Evolutionary conservation across 345 rosid species (phyloP).

Genomic region (Excoecaria cochinchinensis): DNA sequence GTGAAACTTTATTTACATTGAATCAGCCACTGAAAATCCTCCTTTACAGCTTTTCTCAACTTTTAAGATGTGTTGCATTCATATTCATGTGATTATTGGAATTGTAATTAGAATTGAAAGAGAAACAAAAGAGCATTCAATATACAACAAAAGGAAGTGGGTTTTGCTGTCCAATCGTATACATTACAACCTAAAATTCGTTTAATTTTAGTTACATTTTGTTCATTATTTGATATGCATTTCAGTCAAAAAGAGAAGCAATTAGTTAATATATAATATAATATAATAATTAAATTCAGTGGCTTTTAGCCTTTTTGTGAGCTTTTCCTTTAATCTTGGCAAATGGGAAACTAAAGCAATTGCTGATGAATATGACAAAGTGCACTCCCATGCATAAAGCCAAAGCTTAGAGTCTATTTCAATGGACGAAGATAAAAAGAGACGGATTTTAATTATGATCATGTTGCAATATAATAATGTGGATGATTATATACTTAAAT

Average conservation of each 20-base stretch:
- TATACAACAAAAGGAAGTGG: not conserved
- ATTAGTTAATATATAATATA: constrained; percentile 12
- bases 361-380: not conserved
- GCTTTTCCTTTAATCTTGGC: constrained; percentile 23
- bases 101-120: too few relatives aligned
- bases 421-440: too few relatives aligned
- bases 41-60: constrained; percentile 7
- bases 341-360: not conserved
- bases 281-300: not conserved
- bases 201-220: not conserved
- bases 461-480: too few relatives aligned
- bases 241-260: constrained; percentile 9
- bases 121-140: not conserved
- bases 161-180: not conserved
- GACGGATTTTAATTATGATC: too few relatives aligned
- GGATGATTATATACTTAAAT: too few relatives aligned
- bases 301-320: not conserved
- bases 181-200: not conserved
- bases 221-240: too few relatives aligned
- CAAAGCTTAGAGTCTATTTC: too few relatives aligned
- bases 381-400: too few relatives aligned
- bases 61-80: not conserved
- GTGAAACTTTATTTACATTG: constrained; percentile 3
- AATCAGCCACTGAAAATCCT: not conserved
- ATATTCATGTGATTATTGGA: not conserved